Conservation (phyloP, 306 rosid genomes). For the Argentina anserina region DNA sequence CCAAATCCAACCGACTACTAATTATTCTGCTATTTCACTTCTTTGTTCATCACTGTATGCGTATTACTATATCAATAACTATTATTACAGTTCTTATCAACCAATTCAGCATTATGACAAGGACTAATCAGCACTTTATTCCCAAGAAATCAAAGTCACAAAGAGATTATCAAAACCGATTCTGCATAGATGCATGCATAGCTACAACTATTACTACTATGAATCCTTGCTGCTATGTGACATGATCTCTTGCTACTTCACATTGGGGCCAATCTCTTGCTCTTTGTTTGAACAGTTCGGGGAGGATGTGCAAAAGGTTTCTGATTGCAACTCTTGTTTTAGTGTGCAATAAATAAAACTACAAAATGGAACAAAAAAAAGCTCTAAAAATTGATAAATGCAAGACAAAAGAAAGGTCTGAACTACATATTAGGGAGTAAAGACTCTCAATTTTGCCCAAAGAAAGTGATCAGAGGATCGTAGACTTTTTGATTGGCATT, state of each 20-base stretch:
- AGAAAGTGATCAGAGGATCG: slow-evolving; percentile 72
- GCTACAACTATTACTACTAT: neutral
- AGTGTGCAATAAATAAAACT: neutral
- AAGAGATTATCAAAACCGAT: neutral
- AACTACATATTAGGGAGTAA: neutral
- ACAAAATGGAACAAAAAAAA: neutral
- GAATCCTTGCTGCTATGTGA: too few species aligned
- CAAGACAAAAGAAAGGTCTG: neutral
- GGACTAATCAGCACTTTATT: neutral
- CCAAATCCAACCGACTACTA: slow-evolving; percentile 1
- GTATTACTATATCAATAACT: neutral
- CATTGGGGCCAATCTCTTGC: too few species aligned
- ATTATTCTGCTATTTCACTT: neutral
- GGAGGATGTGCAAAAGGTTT: too few species aligned
- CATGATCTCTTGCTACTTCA: too few species aligned
- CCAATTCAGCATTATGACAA: neutral
- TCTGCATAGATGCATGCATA: neutral
- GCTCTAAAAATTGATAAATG: neutral
- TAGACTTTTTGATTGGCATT: slow-evolving; percentile 63
- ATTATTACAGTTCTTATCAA: neutral
- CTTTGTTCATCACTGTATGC: neutral
- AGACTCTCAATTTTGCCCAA: slow-evolving; percentile 38
- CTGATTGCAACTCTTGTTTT: too few species aligned
- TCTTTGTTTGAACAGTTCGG: too few species aligned
- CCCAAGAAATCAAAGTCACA: neutral